phyloP scores from a whole-genome alignment of 2,329 filamentous ascomycete genomes.

The Diaporthe ilicicola region DNA sequence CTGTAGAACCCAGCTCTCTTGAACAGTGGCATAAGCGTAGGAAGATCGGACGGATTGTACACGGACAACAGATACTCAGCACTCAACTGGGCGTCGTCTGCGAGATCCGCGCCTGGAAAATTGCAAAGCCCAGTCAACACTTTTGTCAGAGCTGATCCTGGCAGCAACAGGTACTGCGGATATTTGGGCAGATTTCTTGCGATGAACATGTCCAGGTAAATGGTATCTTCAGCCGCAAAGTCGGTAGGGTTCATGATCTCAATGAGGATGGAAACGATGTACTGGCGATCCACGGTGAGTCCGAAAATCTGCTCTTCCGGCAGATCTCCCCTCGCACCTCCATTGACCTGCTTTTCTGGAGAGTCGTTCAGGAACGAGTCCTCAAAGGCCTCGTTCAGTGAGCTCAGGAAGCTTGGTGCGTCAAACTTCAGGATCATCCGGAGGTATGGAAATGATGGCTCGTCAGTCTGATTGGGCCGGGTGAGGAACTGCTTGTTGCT shows the following conservation, averaged over 20 bases:
- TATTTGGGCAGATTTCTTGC: conserved; percentile 96
- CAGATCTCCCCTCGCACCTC: conserved; percentile 58
- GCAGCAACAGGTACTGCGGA: conserved; percentile 91
- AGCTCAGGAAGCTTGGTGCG: conserved; percentile 90
- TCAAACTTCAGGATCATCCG: conserved; percentile 87
- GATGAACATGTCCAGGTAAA: conserved; percentile 99
- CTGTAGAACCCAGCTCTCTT: conserved; percentile 85
- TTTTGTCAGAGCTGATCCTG: conserved; percentile 83
- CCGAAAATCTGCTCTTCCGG: conserved; percentile 73
- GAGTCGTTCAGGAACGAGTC: conserved; percentile 90
- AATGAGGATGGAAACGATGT: conserved; percentile 87
- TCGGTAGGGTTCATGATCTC: conserved; percentile 85
- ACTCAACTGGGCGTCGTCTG: conserved; percentile 96
- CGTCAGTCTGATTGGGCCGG: conserved; percentile 60
- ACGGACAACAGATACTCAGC: conserved; percentile 93
- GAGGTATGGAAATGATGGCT: conserved; percentile 86
- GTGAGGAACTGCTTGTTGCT: conserved; percentile 69
- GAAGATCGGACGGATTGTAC: conserved; percentile 87
- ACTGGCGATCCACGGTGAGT: conserved; percentile 86
- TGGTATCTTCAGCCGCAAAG: conserved; percentile 82
- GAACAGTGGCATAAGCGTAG: conserved; percentile 79
- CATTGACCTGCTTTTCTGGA: conserved; percentile 68
- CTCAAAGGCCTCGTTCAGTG: conserved; percentile 96
- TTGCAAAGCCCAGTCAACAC: conserved; percentile 85
- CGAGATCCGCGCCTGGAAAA: conserved; percentile 81